Conservation (phyloP, 768 basidiomycete genomes). For the Tulasnella sp. region DNA sequence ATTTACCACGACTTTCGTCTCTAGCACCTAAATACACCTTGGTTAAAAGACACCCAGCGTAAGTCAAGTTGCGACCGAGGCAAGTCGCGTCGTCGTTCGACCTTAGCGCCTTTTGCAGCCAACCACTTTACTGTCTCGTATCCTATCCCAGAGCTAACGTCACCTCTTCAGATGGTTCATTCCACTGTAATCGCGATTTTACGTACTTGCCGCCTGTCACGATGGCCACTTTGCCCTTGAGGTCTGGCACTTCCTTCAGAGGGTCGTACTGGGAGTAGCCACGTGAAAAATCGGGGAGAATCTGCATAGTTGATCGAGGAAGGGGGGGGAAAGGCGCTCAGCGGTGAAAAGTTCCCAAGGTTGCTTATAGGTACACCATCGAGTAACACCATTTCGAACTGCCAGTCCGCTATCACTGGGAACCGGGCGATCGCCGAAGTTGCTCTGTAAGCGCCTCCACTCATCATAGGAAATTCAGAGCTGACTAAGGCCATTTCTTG, state of each 20-base stretch:
- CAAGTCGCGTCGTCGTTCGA: not conserved
- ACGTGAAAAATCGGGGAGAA: not conserved
- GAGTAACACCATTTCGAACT: not conserved
- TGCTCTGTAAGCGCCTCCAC: not conserved
- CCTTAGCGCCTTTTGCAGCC: slow-evolving; percentile 5
- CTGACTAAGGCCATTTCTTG: not conserved
- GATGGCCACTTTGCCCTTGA: not conserved
- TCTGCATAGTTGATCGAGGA: not conserved
- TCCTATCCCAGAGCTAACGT: not conserved
- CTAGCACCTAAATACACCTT: slow-evolving; percentile 51
- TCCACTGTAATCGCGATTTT: not conserved
- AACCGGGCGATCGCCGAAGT: not conserved
- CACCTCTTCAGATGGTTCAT: not conserved
- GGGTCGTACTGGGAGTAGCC: slow-evolving; percentile 1
- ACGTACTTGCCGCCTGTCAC: slow-evolving; percentile 14
- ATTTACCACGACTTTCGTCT: slow-evolving; percentile 46
- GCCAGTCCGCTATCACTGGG: not conserved
- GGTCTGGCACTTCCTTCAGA: not conserved
- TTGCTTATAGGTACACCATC: not conserved
- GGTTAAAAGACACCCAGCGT: no score
- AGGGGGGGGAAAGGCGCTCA: not conserved
- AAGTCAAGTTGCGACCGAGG: not conserved
- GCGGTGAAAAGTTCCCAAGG: not conserved
- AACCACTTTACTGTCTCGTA: slow-evolving; percentile 14
- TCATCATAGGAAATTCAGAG: not conserved